Evolutionary conservation across 768 basidiomycete species (phyloP).

Genomic region (Lactarius deliciosus): DNA sequence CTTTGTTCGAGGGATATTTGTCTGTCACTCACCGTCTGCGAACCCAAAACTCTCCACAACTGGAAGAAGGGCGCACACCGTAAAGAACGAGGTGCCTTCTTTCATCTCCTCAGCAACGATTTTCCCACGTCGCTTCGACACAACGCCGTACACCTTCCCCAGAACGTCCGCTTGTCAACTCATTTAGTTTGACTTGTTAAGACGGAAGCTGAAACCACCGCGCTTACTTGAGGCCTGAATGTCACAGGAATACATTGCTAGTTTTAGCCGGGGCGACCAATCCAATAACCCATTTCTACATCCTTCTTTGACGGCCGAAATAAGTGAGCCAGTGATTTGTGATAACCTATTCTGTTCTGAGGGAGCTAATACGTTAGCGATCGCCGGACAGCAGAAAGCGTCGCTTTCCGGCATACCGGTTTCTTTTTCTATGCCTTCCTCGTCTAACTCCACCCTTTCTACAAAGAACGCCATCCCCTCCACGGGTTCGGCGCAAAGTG

Average conservation of each 20-base stretch:
- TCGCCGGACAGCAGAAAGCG: conserved; percentile 2
- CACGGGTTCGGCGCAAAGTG: conserved; percentile 92
- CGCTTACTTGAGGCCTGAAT: conserved; percentile 94
- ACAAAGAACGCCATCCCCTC: conserved; percentile 92
- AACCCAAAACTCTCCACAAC: conserved; percentile 98
- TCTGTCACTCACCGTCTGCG: conserved; percentile 73
- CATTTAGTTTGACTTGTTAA: conserved; percentile 16
- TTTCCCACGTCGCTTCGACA: conserved; percentile 84
- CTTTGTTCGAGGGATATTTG: not conserved
- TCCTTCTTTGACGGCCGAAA: conserved; percentile 84
- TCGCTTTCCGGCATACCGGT: conserved; percentile 48
- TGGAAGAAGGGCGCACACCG: conserved; percentile 84
- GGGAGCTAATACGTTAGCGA: conserved; percentile 26
- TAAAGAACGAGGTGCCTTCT: conserved; percentile 94
- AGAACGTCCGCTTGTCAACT: conserved; percentile 81
- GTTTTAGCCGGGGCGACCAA: conserved; percentile 95
- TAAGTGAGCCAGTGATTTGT: conserved; percentile 87
- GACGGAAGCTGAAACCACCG: not conserved
- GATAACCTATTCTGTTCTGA: conserved; percentile 77
- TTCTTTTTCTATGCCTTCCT: conserved; percentile 58
- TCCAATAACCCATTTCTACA: conserved; percentile 89
- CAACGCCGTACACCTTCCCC: conserved; percentile 96
- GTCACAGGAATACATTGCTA: conserved; percentile 99
- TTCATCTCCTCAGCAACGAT: conserved; percentile 99
- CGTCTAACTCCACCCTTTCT: conserved; percentile 68